A percentile compares a stretch with the other conserved stretches of the same genome.
Conservation (phyloP, 2,329 filamentous ascomycete genomes). For the Akanthomyces uredinophilus region DNA sequence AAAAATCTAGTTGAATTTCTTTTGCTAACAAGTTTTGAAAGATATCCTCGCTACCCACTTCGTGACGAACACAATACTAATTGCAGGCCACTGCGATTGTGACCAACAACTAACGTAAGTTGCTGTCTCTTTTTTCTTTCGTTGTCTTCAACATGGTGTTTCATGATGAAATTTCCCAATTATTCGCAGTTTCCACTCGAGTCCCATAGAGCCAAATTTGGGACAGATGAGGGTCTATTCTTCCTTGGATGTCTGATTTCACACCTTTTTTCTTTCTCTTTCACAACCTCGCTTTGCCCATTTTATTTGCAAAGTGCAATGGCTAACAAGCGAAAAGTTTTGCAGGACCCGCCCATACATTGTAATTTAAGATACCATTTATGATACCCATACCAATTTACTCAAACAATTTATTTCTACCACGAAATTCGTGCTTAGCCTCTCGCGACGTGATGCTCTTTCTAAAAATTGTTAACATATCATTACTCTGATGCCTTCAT, state of each 20-base stretch:
- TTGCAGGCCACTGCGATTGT: background rate
- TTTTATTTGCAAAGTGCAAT: slow-evolving; percentile 4
- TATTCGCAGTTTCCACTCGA: slow-evolving; percentile 90
- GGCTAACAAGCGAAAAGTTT: slow-evolving; percentile 23
- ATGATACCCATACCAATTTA: slow-evolving; percentile 6
- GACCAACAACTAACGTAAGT: slow-evolving; percentile 13
- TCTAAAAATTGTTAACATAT: no score
- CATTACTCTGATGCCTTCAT: no score
- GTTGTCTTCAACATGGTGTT: slow-evolving; percentile 15
- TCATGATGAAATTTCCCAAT: slow-evolving; percentile 70
- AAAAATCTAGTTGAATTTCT: background rate
- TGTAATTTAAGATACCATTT: background rate
- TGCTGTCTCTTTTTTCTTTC: slow-evolving; percentile 15
- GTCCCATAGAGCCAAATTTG: slow-evolving; percentile 62
- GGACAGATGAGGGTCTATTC: slow-evolving; percentile 63
- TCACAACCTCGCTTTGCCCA: background rate
- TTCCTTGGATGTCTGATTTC: slow-evolving; percentile 74
- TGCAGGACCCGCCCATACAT: slow-evolving; percentile 8
- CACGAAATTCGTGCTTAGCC: no score
- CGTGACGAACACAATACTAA: background rate
- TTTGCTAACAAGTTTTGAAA: slow-evolving; percentile 8
- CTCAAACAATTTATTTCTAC: no score
- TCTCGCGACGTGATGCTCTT: no score
- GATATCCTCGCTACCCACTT: background rate
- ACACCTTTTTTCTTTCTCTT: slow-evolving; percentile 21